These are phyloP conservation scores for Cryptosporidium xiaoi DNA, from an alignment of 169 alveolate genomes.

Conservation along the genomic window DNA sequence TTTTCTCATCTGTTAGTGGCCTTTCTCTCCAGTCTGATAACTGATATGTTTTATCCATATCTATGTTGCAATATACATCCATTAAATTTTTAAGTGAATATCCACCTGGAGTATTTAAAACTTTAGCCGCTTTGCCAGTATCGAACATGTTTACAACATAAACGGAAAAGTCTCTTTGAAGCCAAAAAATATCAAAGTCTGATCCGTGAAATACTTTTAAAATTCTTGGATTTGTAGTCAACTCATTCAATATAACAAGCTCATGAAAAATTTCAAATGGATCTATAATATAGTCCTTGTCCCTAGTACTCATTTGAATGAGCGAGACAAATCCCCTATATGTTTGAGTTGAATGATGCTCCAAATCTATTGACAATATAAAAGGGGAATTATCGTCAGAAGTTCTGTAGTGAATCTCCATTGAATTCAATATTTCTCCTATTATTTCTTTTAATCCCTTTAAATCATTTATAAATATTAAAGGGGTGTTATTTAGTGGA, in stretches of 20 bases:
- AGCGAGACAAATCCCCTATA: conserved; percentile 93
- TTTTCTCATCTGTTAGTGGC: conserved; percentile 88
- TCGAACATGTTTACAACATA: conserved; percentile 95
- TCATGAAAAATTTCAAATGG: conserved; percentile 85
- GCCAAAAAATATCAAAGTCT: conserved; percentile 90
- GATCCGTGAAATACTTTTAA: conserved; percentile 96
- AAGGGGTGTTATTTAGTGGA: conserved; percentile 82
- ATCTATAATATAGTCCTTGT: conserved; percentile 91
- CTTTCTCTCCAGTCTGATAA: conserved; percentile 94
- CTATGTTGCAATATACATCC: conserved; percentile 83
- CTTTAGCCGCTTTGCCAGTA: conserved; percentile 92
- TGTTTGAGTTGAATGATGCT: conserved; percentile 88
- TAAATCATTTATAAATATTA: conserved; percentile 81
- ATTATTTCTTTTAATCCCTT: conserved; percentile 81
- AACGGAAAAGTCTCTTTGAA: conserved; percentile 95
- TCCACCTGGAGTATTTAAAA: conserved; percentile 83
- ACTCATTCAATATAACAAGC: conserved; percentile 85
- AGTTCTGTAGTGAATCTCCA: conserved; percentile 30
- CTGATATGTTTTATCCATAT: conserved; percentile 89
- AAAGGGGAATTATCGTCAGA: conserved; percentile 72
- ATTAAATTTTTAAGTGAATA: conserved; percentile 86
- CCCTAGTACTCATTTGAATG: conserved; percentile 91
- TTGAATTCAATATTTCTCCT: conserved; percentile 73
- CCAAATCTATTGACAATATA: conserved; percentile 92
- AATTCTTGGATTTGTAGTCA: conserved; percentile 92